Evolutionary conservation across 2,329 filamentous ascomycete genomes (phyloP).

Genomic region (Beauveria australis): DNA sequence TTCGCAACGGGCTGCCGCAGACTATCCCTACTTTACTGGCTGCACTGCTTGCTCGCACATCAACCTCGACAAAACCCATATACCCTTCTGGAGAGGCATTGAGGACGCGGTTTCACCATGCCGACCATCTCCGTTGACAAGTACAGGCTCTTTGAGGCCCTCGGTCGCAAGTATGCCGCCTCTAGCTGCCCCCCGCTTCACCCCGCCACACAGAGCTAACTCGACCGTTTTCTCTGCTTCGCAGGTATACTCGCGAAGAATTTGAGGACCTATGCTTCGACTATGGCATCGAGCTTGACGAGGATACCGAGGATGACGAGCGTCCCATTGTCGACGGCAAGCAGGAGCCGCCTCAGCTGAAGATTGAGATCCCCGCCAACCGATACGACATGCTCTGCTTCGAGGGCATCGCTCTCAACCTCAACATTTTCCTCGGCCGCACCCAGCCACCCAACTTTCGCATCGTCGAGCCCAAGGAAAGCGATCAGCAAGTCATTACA

Average conservation of each 20-base stretch:
- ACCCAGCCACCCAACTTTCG: slow-evolving; percentile 70
- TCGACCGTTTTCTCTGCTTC: not conserved
- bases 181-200: slow-evolving; percentile 13
- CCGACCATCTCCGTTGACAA: slow-evolving; percentile 97
- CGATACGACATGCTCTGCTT: slow-evolving; percentile 93
- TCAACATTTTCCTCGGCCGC: slow-evolving; percentile 87
- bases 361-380: slow-evolving; percentile 97
- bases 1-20: not conserved
- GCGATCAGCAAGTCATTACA: slow-evolving; percentile 70
- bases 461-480: slow-evolving; percentile 62
- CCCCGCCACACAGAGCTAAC: slow-evolving; percentile 15
- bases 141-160: slow-evolving; percentile 85
- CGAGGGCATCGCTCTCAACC: slow-evolving; percentile 90
- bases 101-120: slow-evolving; percentile 47
- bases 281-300: slow-evolving; percentile 95
- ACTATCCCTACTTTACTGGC: slow-evolving; percentile 1
- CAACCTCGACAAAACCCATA: not conserved
- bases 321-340: slow-evolving; percentile 67
- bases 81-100: slow-evolving; percentile 15
- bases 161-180: slow-evolving; percentile 67
- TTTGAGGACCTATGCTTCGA: slow-evolving; percentile 99
- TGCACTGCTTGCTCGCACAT: not conserved
- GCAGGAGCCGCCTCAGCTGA: slow-evolving; percentile 84
- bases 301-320: slow-evolving; percentile 76
- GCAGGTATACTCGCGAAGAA: slow-evolving; percentile 79